Evolutionary conservation across 2,329 filamentous ascomycete species (phyloP), one percentile per base, ranked within the genome.

Genomic region (Fusarium staphyleae): DNA sequence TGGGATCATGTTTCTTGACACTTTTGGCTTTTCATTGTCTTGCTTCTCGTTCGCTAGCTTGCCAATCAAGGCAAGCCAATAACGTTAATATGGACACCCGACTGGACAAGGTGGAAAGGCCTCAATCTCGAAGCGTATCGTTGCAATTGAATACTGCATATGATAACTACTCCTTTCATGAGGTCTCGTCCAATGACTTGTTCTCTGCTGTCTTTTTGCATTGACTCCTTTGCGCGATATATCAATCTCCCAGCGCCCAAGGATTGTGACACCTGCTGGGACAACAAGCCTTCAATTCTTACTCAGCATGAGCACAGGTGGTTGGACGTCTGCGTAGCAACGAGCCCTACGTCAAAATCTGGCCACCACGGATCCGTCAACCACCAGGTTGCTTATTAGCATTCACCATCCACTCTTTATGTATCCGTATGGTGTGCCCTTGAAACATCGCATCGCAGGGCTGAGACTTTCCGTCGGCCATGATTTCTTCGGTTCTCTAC

Each of bases 301-400:
- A 24, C 40, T 61, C 48, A 28, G 33, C 19, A 18, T 34, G 44
- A 44, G 43, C 50, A 26, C 24, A 32, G 15, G 22, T 35, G 19
- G 22, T 24, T 45, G 35, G 32, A 30, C 42, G 15, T 34, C 32
- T 32, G 28, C 22, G 42, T 48, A 41, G 44, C 33, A 26, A 59
- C 54, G 49, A 39, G 48, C 49, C 42, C 45, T 52, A 59, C 65
- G 58, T 66, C 60, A 64, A 48, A 39, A 66, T 65, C 64, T 66
- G 59, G 44, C 65, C 64, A 66, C 52, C 42, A n/a, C 35, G n/a
- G 46, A 62, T 52, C 45, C 41, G 15, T 47, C 40, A 34, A 32
- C 46, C 39, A 46, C 46, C 51, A 37, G 10, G 37, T 51, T 66
- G 53, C 48, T 64, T 36, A 48, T 44, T 47, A n/a, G n/a, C n/a